Conservation (phyloP, 148 eudicot genomes). For the Rhododendron ferrugineum region DNA sequence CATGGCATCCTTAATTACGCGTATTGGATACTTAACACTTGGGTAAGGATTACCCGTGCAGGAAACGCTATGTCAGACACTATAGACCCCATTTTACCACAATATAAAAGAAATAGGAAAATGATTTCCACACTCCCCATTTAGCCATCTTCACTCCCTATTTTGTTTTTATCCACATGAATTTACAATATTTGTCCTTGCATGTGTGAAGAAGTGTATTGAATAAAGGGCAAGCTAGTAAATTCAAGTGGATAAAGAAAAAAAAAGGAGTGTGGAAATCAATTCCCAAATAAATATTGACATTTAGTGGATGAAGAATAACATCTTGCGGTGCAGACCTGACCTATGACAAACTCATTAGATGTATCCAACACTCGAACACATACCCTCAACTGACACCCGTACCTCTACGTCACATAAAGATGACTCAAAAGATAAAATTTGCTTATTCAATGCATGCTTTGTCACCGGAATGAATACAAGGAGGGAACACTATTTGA, state of each 20-base stretch:
- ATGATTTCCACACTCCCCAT: no score
- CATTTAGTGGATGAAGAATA: not conserved
- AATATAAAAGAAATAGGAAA: not conserved
- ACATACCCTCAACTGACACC: not conserved
- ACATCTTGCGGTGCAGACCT: not conserved
- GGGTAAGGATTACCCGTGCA: not conserved
- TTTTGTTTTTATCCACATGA: no score
- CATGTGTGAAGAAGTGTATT: no score
- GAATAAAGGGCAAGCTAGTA: no score
- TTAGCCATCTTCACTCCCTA: no score
- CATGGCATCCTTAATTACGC: not conserved
- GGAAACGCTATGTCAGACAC: not conserved
- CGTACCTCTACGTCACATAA: not conserved
- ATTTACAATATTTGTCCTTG: no score
- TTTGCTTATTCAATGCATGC: not conserved
- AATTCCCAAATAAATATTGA: not conserved
- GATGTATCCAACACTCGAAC: not conserved
- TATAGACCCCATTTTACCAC: not conserved
- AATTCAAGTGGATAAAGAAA: no score
- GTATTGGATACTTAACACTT: not conserved
- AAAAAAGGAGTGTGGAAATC: no score
- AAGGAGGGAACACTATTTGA: not conserved
- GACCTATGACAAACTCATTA: not conserved
- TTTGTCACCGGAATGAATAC: not conserved
- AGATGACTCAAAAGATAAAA: not conserved